A percentile compares a stretch with the other conserved stretches of the same genome.
Conservation (phyloP, 2,329 filamentous ascomycete species). For the Berkeleyomyces basicola region DNA sequence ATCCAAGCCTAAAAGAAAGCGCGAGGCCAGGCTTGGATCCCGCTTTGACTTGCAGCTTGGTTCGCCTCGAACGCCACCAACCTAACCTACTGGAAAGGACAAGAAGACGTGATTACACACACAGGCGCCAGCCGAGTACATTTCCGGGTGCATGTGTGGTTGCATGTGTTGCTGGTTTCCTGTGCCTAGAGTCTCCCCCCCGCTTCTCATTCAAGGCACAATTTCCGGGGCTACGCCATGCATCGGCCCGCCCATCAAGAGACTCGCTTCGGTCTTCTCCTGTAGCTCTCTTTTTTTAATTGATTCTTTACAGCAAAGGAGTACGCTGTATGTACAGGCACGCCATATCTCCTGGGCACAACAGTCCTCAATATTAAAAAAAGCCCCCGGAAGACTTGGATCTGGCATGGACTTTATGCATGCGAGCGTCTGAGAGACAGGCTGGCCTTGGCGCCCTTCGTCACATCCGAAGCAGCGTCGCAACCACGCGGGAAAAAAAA, state of each 20-base stretch:
- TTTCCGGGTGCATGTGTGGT: too few species aligned
- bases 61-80: not conserved
- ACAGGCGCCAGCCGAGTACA: too few species aligned
- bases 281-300: not conserved
- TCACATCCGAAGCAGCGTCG: not conserved
- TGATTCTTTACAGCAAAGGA: not conserved
- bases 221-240: not conserved
- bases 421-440: not conserved
- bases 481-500: not conserved
- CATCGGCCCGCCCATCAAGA: not conserved
- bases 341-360: too few species aligned
- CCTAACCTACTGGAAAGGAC: too few species aligned
- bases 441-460: not conserved
- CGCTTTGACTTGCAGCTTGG: not conserved
- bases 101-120: too few species aligned
- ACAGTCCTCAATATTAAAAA: not conserved
- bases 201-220: not conserved
- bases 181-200: not conserved
- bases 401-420: not conserved
- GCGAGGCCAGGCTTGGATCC: not conserved
- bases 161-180: not conserved
- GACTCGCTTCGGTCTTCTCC: not conserved
- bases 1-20: not conserved
- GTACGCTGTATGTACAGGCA: too few species aligned
- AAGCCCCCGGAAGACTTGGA: not conserved